These are phyloP conservation scores for Neurospora intermedia DNA, from an alignment of 495 filamentous ascomycete species.

Conservation along the genomic window DNA sequence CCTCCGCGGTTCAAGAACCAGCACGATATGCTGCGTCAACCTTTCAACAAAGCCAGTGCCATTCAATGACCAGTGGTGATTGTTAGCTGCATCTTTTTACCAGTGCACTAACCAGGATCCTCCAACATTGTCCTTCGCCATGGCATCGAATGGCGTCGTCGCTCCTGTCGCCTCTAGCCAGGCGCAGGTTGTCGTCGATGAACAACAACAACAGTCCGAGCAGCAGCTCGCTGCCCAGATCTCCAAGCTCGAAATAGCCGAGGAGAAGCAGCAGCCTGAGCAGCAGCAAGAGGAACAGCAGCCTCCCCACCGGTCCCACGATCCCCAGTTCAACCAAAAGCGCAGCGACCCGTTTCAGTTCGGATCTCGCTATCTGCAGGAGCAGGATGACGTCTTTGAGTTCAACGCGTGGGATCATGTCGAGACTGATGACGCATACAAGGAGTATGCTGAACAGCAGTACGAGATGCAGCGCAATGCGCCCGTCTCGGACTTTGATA, in stretches of 20 bases:
- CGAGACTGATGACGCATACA: conserved; percentile 72
- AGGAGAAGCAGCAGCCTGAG: conserved; percentile 3
- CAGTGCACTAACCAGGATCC: conserved; percentile 10
- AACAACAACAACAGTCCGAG: not conserved
- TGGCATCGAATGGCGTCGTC: conserved; percentile 10
- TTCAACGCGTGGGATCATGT: conserved; percentile 99
- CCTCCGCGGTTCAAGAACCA: conserved; percentile 4
- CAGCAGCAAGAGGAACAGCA: conserved; percentile 7
- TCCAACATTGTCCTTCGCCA: conserved; percentile 4
- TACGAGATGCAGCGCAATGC: conserved; percentile 69
- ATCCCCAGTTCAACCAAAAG: conserved; percentile 58
- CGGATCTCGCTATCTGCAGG: conserved; percentile 72
- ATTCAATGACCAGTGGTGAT: conserved; percentile 17
- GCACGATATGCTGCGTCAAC: conserved; percentile 13
- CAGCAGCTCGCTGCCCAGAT: conserved; percentile 18
- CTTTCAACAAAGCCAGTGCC: conserved; percentile 12
- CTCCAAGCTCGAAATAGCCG: conserved; percentile 19
- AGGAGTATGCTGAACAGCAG: conserved; percentile 68
- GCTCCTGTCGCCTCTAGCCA: conserved; percentile 1
- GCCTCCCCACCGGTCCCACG: conserved; percentile 42
- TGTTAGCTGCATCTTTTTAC: conserved; percentile 14
- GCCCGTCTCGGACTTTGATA: conserved; percentile 82
- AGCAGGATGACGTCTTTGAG: conserved; percentile 78
- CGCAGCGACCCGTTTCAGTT: conserved; percentile 88
- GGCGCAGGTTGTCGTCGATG: not conserved